Evolutionary conservation across 352 stramenopile genomes (phyloP), one percentile per base, ranked within the genome.

Genomic region (Aphanomyces stellatus): DNA sequence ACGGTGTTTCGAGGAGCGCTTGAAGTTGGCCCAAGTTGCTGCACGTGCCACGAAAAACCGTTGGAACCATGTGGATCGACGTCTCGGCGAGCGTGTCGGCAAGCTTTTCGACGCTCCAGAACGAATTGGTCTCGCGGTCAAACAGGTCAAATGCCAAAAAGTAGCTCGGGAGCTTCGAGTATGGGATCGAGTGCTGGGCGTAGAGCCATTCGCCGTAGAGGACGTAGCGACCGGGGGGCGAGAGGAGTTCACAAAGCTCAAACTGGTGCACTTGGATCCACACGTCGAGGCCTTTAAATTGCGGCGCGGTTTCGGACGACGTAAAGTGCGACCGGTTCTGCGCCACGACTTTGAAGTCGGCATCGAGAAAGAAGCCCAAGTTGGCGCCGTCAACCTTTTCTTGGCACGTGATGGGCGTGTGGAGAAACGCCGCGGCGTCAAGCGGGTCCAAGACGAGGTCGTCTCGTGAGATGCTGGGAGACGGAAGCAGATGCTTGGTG

Each of bases 361-460:
- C 51, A 17, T 76, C 74, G 30, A 94, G 67, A 8, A 76, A 90
- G 53, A 96, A 81, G 49, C 87, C 85, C 34, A 95, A 69, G 65
- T 95, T 95, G 24, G 85, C 87, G 10, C 87, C 87, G 71, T 95
- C 87, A 35, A 95, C 27, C 69, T 95, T 95, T 72, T 95, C 87
- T 0, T 88, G 86, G 59, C 88, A 76, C 22, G 87, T 71, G 31
- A 90, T 77, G 4, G 67, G 65, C 1, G 69, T 74, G 15, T 60
- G 40, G 31, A 40, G 15, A 64, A 56, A 37, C 4, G 71, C 15
- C 27, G 53, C 40, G 15, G 60, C 6, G n/a, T n/a, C 22, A 42
- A 33, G 11, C 51, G n/a, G 24, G 17, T 59, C 43, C 53, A 78
- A 59, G 19, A 90, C 51, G 25, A 88, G 48, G 62, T 90, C 81